Conservation (phyloP, 2,329 filamentous ascomycete species). For the Verticillium nonalfalfae region DNA sequence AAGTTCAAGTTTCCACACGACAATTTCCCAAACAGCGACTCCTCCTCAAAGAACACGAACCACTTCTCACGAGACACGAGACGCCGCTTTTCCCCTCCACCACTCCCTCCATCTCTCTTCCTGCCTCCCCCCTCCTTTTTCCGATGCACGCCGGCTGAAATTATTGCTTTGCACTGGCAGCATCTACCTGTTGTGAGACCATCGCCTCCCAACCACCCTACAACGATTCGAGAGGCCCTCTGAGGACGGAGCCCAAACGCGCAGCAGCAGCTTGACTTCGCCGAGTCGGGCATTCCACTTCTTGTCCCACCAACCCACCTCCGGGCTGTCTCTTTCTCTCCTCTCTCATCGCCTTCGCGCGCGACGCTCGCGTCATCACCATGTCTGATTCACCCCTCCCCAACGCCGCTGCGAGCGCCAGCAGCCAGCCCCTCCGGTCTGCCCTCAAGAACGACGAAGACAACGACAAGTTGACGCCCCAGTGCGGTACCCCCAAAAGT, state of each 20-base stretch:
- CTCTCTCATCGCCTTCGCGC: neutral
- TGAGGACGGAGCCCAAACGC: neutral
- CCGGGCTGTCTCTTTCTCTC: neutral
- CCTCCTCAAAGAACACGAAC: neutral
- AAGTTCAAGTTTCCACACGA: neutral
- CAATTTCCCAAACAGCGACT: neutral
- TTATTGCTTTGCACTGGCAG: neutral
- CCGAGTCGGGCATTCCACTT: too few relatives aligned
- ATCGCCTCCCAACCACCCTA: too few relatives aligned
- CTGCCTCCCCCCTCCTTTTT: neutral
- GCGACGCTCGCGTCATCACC: neutral
- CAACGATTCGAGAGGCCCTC: too few relatives aligned
- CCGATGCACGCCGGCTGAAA: neutral
- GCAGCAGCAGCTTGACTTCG: too few relatives aligned
- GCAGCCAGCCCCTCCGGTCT: conserved; percentile 27
- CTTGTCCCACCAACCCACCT: neutral
- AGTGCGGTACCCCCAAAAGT: conserved; percentile 36
- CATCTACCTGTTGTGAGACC: neutral
- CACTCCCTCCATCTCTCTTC: too few relatives aligned
- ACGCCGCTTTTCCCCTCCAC: neutral
- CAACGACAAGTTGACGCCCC: conserved; percentile 24
- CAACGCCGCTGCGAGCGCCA: conserved; percentile 1
- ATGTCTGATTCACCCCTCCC: conserved; percentile 9
- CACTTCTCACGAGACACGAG: neutral
- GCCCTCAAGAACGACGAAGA: conserved; percentile 39